A percentile compares a stretch with the other conserved stretches of the same genome.
Conservation (phyloP, 2,329 filamentous ascomycete genomes). For the Aureobasidium sp. region DNA sequence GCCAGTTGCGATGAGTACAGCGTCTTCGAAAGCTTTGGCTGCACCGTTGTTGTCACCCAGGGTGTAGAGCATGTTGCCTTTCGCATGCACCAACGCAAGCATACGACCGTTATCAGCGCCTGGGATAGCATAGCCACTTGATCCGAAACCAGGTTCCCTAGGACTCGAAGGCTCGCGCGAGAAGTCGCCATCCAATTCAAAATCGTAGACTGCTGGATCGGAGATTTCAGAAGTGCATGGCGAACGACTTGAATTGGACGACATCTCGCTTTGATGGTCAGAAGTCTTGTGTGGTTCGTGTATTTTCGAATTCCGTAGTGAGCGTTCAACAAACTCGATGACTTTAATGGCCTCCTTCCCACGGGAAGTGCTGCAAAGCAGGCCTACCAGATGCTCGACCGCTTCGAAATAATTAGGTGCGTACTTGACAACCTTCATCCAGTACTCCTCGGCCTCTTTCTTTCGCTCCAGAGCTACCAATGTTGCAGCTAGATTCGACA, state of each 20-base stretch:
- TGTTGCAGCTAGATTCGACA: slow-evolving; percentile 87
- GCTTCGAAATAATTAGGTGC: slow-evolving; percentile 89
- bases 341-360: slow-evolving; percentile 77
- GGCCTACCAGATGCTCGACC: slow-evolving; percentile 83
- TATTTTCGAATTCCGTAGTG: slow-evolving; percentile 47
- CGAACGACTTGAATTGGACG: slow-evolving; percentile 44
- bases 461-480: slow-evolving; percentile 74
- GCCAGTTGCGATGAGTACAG: slow-evolving; percentile 79
- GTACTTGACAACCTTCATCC: slow-evolving; percentile 73
- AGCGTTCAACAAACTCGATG: slow-evolving; percentile 74
- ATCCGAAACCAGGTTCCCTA: slow-evolving; percentile 53
- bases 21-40: slow-evolving; percentile 87
- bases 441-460: slow-evolving; percentile 75
- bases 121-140: slow-evolving; percentile 76
- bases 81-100: slow-evolving; percentile 87
- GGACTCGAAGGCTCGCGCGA: slow-evolving; percentile 26
- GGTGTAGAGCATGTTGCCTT: slow-evolving; percentile 96
- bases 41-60: slow-evolving; percentile 73
- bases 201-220: slow-evolving; percentile 50
- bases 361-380: slow-evolving; percentile 73
- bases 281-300: slow-evolving; percentile 39
- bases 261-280: slow-evolving; percentile 51
- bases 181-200: slow-evolving; percentile 36
- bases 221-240: slow-evolving; percentile 46
- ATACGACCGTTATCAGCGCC: slow-evolving; percentile 87